Conservation (phyloP, 768 basidiomycete species). For the Kondoa subrosea region DNA sequence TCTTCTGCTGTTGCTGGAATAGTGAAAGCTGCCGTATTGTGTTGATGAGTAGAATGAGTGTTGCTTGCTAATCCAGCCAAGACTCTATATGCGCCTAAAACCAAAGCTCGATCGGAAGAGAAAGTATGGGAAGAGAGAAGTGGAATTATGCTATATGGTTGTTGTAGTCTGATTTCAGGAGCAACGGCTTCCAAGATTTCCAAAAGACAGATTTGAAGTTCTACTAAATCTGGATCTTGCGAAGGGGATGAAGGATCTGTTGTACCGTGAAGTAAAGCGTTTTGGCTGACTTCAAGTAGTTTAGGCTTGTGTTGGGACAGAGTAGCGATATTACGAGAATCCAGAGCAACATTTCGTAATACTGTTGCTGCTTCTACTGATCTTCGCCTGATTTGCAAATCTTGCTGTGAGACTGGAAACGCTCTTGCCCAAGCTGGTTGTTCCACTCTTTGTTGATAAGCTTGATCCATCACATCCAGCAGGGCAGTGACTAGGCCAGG, state of each 20-base stretch:
- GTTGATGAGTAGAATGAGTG: slow-evolving; percentile 5
- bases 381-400: slow-evolving; percentile 37
- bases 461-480: slow-evolving; percentile 39
- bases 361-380: slow-evolving; percentile 74
- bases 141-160: slow-evolving; percentile 32
- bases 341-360: slow-evolving; percentile 62
- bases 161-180: slow-evolving; percentile 19
- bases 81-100: slow-evolving; percentile 48
- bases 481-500: slow-evolving; percentile 68
- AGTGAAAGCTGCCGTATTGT: slow-evolving; percentile 24
- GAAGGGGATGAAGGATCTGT: slow-evolving; percentile 1
- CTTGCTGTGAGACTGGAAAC: neutral
- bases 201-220: slow-evolving; percentile 32
- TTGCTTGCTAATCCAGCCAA: slow-evolving; percentile 40
- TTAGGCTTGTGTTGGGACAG: slow-evolving; percentile 38
- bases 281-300: slow-evolving; percentile 12
- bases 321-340: slow-evolving; percentile 49
- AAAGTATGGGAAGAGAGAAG: slow-evolving; percentile 32
- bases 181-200: slow-evolving; percentile 30
- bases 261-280: neutral
- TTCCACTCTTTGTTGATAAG: slow-evolving; percentile 9
- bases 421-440: neutral
- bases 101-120: slow-evolving; percentile 57
- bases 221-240: slow-evolving; percentile 25
- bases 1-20: slow-evolving; percentile 10